phyloP scores from a whole-genome alignment of 1,284 basidiomycete species.

The Tranzscheliella williamsii region DNA sequence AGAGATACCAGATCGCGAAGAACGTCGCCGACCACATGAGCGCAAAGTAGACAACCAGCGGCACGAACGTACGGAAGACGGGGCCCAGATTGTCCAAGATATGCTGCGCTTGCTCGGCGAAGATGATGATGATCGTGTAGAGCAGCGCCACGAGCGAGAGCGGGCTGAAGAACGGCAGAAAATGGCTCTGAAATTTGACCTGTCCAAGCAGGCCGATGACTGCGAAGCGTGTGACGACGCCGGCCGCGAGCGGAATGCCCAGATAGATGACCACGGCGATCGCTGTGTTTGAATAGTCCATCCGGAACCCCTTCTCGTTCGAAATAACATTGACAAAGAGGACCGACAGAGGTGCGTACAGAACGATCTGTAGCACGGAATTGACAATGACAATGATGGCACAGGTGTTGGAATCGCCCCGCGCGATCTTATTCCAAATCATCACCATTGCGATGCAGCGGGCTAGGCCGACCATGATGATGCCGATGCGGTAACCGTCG shows the following conservation, averaged over 20 bases:
- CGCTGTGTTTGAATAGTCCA: conserved; percentile 73
- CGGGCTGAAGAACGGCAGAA: conserved; percentile 73
- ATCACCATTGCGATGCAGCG: conserved; percentile 61
- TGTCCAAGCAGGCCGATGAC: conserved; percentile 66
- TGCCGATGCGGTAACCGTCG: conserved; percentile 62
- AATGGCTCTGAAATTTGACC: conserved; percentile 66
- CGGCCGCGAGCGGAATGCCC: conserved; percentile 73
- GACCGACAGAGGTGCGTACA: conserved; percentile 76
- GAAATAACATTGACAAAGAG: conserved; percentile 75
- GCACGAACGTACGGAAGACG: conserved; percentile 67
- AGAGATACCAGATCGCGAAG: conserved; percentile 63
- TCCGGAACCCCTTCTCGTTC: conserved; percentile 62
- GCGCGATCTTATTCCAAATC: conserved; percentile 72
- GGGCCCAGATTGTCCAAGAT: conserved; percentile 50
- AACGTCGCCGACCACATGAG: conserved; percentile 77
- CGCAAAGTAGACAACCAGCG: conserved; percentile 73
- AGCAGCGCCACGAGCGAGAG: conserved; percentile 68
- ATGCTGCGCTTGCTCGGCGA: conserved; percentile 69
- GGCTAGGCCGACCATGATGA: conserved; percentile 70
- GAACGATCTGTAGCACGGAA: conserved; percentile 71
- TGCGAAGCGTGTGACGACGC: conserved; percentile 70
- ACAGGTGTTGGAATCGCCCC: conserved; percentile 75
- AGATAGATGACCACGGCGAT: conserved; percentile 70
- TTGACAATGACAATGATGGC: conserved; percentile 70
- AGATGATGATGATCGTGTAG: conserved; percentile 75